A percentile compares a stretch with the other conserved stretches of the same genome.
These are phyloP conservation scores for Clitopilus hobsonii DNA, from an alignment of 768 basidiomycete species.

Conservation along the genomic window DNA sequence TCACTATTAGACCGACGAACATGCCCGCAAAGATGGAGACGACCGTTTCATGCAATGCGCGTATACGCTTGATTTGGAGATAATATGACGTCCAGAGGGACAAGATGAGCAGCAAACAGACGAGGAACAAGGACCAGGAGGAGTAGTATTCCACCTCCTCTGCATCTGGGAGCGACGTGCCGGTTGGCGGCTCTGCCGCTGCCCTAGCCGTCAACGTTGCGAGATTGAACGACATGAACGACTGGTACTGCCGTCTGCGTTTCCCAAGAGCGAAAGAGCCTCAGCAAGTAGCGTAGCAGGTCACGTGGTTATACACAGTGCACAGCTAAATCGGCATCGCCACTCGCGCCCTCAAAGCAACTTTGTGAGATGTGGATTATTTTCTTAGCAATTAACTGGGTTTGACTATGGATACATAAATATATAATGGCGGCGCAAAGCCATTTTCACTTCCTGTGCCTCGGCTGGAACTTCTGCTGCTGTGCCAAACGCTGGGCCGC, in stretches of 20 bases:
- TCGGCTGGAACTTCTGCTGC: conserved; percentile 11
- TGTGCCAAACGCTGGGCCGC: conserved; percentile 8
- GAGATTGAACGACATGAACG: background rate
- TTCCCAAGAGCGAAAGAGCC: background rate
- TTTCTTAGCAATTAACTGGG: background rate
- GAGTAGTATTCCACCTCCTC: conserved; percentile 90
- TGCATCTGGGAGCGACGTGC: conserved; percentile 32
- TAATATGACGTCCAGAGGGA: conserved; percentile 98
- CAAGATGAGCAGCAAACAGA: conserved; percentile 86
- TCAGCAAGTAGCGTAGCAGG: background rate
- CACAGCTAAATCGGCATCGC: background rate
- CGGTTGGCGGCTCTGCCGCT: conserved; percentile 21
- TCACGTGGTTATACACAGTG: background rate
- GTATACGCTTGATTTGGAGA: conserved; percentile 93
- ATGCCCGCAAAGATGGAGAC: conserved; percentile 95
- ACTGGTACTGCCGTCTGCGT: background rate
- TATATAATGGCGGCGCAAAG: conserved; percentile 3
- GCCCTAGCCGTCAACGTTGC: conserved; percentile 17
- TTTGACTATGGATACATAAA: background rate
- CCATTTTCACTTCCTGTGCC: conserved; percentile 6
- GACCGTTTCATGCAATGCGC: conserved; percentile 92
- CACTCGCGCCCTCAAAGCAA: too few species aligned
- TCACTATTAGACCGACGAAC: conserved; percentile 88
- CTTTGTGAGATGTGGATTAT: too few species aligned
- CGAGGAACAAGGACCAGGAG: conserved; percentile 91